phyloP scores from a whole-genome alignment of 345 rosid species.

The Linum lewisii region DNA sequence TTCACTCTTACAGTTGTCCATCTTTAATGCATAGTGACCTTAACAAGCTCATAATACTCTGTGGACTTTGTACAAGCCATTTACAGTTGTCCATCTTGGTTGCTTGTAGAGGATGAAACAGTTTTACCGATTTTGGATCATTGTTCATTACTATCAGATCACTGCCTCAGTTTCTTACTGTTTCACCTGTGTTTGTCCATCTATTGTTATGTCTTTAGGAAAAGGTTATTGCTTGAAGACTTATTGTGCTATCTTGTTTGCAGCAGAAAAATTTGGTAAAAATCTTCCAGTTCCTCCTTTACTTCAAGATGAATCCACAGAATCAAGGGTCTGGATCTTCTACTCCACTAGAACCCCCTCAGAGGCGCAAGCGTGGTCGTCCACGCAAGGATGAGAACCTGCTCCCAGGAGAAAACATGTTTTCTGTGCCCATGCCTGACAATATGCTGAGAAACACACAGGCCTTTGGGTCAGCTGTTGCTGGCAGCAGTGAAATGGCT shows the following conservation, averaged over 20 bases:
- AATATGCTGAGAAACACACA: conserved; percentile 18
- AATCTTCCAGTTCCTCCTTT: no score
- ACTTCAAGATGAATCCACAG: conserved; percentile 31
- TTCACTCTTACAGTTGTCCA: no score
- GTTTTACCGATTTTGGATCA: no score
- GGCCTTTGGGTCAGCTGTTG: conserved; percentile 12
- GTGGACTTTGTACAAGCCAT: no score
- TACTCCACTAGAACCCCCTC: conserved; percentile 28
- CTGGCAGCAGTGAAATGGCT: neutral
- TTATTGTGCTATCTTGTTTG: conserved; percentile 4
- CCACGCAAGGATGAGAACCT: conserved; percentile 38
- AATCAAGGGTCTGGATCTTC: conserved; percentile 19
- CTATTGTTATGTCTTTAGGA: neutral
- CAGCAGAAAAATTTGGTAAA: conserved; percentile 11
- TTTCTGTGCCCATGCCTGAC: conserved; percentile 19
- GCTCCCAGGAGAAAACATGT: conserved; percentile 21
- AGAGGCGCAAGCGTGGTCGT: conserved; percentile 51
- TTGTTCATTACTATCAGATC: no score
- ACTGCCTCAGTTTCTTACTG: neutral
- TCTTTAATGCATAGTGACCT: no score
- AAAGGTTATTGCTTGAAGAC: neutral
- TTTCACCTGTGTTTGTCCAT: neutral
- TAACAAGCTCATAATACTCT: no score
- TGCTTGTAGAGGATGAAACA: no score
- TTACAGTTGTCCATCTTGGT: no score